Evolutionary conservation across 805 yeast species (phyloP), one percentile per base, ranked within the genome.

Genomic region (Cyberlindnera xylosilytica): DNA sequence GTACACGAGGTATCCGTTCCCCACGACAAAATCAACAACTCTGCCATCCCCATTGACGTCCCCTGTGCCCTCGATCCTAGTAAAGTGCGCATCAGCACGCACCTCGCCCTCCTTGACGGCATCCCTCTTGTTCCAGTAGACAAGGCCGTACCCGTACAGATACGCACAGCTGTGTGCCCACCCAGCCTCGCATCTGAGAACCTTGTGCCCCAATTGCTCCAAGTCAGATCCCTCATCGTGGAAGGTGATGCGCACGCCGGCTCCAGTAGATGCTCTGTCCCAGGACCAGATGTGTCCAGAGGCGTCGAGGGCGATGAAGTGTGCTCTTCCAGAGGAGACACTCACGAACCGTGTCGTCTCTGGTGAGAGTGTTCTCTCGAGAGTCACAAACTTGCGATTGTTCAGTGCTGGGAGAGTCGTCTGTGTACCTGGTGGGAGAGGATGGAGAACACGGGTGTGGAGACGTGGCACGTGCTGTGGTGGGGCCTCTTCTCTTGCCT

Each of bases 301-400:
- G 11, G 68, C 62, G 48, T 80, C 85, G 35, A 83, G 58, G 0
- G 81, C 89, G 12, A 83, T 60, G 40, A 82, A 72, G 58, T 82
- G 88, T 22, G 73, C 64, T 48, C 91, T 61, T 0, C 91, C 91
- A 33, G 85, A 73, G 16, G 79, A 68, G 2, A 83, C 68, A 7
- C 76, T 68, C 2, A 71, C 54, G 37, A 82, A 67, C 36, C 63
- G 65, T 2, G 61, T 45, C 11, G 60, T 49, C 20, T 32, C 29
- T 28, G 39, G 34, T 10, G 27, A 6, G 4, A 17, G 35, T 60
- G 67, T 15, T 51, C 28, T 4, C 47, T 38, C 39, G 57, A 47
- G 44, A 45, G n/a, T 24, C 18, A 47, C 12, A 28, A 46, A 47
- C 18, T 33, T 47, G 40, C 7, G 39, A 28, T 15, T 31, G 34